These are phyloP conservation scores for Colletotrichum gigasporum DNA, from an alignment of 2,329 filamentous ascomycete genomes.

Conservation along the genomic window DNA sequence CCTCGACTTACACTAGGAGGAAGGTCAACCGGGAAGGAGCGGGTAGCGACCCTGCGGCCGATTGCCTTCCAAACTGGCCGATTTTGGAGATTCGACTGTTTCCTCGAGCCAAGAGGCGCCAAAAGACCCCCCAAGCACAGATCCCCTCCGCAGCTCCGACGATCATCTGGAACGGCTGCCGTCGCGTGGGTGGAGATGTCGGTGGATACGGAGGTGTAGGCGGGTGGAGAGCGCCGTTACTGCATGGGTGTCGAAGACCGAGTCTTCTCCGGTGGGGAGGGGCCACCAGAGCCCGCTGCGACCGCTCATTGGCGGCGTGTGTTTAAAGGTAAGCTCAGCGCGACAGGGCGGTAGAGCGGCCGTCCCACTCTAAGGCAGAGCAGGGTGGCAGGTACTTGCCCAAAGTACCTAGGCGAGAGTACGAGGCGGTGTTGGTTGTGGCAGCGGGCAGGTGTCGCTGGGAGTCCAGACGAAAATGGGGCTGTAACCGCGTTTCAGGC, in stretches of 20 bases:
- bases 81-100: neutral
- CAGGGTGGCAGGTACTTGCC: too few relatives aligned
- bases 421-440: slow-evolving; percentile 6
- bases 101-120: neutral
- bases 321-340: slow-evolving; percentile 7
- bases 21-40: too few relatives aligned
- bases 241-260: slow-evolving; percentile 5
- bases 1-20: neutral
- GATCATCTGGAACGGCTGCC: slow-evolving; percentile 9
- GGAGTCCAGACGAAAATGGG: slow-evolving; percentile 30
- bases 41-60: neutral
- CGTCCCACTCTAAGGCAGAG: too few relatives aligned
- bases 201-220: slow-evolving; percentile 7
- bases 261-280: neutral
- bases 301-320: too few relatives aligned
- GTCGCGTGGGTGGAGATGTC: slow-evolving; percentile 4
- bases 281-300: neutral
- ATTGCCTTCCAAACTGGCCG: neutral
- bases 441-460: slow-evolving; percentile 5
- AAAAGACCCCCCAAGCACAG: slow-evolving; percentile 2
- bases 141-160: slow-evolving; percentile 10
- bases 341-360: neutral
- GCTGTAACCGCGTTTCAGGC: slow-evolving; percentile 24
- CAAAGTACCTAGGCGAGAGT: too few relatives aligned
- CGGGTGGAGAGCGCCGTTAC: neutral